Percentiles rank a stretch among this genome's conserved stretches.
Evolutionary conservation across 2,329 filamentous ascomycete genomes (phyloP).

Genomic region (Fusarium devonianum): DNA sequence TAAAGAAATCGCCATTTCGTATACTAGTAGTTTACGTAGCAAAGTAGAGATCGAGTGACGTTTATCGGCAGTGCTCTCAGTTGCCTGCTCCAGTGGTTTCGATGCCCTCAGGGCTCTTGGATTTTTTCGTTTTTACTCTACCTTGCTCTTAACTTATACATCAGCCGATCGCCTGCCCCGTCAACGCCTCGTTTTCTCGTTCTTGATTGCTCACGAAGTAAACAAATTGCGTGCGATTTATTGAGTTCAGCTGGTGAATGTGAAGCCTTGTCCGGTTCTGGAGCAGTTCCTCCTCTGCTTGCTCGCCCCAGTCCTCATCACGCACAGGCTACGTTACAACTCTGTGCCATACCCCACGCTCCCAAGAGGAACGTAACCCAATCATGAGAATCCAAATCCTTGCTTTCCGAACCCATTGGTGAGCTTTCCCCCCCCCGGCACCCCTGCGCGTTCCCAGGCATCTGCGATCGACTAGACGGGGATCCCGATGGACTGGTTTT

Average conservation of each 20-base stretch:
- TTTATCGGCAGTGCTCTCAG: slow-evolving; percentile 3
- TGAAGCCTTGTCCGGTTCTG: not conserved
- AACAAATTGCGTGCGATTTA: slow-evolving; percentile 22
- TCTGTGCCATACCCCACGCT: slow-evolving; percentile 21
- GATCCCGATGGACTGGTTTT: slow-evolving; percentile 11
- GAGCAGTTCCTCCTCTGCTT: not conserved
- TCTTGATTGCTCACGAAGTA: slow-evolving; percentile 1
- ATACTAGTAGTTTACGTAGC: too few species aligned
- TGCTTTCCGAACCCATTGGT: not conserved
- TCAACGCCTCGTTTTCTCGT: slow-evolving; percentile 6
- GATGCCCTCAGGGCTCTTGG: not conserved
- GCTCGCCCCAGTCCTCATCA: slow-evolving; percentile 8
- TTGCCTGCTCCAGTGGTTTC: not conserved
- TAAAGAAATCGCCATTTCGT: not conserved
- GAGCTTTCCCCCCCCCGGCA: not conserved
- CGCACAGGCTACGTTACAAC: slow-evolving; percentile 16
- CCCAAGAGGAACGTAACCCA: slow-evolving; percentile 24
- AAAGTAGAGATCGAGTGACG: slow-evolving; percentile 7
- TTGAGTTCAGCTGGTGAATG: slow-evolving; percentile 7
- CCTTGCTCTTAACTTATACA: not conserved
- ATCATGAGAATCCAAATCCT: slow-evolving; percentile 17
- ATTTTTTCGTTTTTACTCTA: too few species aligned
- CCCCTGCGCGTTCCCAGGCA: slow-evolving; percentile 17
- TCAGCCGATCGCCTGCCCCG: not conserved
- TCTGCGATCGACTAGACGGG: slow-evolving; percentile 27